Evolutionary conservation across 768 basidiomycete species (phyloP).

Genomic region (Leccinum incarnatum): DNA sequence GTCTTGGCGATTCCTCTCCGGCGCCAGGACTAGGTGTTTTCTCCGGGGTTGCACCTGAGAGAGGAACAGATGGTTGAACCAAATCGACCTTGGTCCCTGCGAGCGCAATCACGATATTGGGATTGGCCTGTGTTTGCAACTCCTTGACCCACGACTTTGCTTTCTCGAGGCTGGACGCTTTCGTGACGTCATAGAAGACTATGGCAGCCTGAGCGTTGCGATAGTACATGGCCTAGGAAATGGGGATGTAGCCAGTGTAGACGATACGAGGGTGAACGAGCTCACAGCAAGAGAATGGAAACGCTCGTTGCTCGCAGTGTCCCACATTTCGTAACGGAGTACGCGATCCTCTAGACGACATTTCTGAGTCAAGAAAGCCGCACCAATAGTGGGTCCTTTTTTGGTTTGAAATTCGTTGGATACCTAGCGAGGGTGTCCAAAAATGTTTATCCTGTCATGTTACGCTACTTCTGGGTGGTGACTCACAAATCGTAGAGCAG

Average conservation of each 20-base stretch:
- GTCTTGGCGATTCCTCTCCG: conserved; percentile 74
- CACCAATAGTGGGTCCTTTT: conserved; percentile 98
- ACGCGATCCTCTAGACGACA: conserved; percentile 93
- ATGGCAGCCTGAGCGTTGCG: conserved; percentile 98
- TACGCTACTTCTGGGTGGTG: conserved; percentile 8
- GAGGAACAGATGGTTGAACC: conserved; percentile 61
- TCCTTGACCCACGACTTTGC: conserved; percentile 99
- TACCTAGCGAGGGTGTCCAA: conserved; percentile 46
- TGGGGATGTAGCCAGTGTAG: conserved; percentile 10
- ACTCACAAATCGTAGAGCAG: conserved; percentile 93
- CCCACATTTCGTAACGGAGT: conserved; percentile 95
- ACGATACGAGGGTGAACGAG: conserved; percentile 14
- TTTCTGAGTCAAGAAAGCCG: conserved; percentile 94
- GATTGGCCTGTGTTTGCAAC: conserved; percentile 96
- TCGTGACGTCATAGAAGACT: conserved; percentile 97
- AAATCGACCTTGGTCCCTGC: conserved; percentile 98
- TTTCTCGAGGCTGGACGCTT: conserved; percentile 93
- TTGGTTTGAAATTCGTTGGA: conserved; percentile 98
- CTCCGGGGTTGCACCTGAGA: conserved; percentile 54
- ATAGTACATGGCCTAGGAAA: conserved; percentile 90
- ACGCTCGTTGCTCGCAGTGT: conserved; percentile 92
- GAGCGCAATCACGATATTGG: conserved; percentile 98
- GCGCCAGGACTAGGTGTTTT: conserved; percentile 52
- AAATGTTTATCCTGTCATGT: not conserved
- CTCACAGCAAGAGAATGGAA: conserved; percentile 94